Percentiles rank a stretch among this genome's conserved stretches.
These are phyloP conservation scores for Cladophialophora carrionii DNA, from an alignment of 2,329 filamentous ascomycete genomes.

Conservation along the genomic window DNA sequence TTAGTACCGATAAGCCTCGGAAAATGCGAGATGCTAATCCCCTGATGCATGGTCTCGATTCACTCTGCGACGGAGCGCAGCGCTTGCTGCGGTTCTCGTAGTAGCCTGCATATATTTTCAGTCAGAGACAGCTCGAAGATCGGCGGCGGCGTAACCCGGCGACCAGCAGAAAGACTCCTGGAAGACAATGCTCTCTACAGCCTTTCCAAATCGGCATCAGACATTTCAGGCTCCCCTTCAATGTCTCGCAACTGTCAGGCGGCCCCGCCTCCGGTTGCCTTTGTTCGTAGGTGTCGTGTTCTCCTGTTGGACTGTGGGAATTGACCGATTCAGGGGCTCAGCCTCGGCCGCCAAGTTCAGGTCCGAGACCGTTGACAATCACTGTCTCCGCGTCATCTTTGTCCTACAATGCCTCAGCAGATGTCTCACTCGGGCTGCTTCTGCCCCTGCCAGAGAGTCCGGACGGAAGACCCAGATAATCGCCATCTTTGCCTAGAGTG, in stretches of 20 bases:
- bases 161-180: background rate
- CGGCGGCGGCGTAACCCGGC: too few species aligned
- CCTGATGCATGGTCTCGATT: background rate
- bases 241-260: background rate
- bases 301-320: background rate
- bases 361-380: background rate
- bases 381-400: background rate
- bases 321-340: background rate
- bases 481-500: too few species aligned
- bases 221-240: background rate
- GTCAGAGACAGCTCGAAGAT: background rate
- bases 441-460: background rate
- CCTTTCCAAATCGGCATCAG: background rate
- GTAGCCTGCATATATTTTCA: background rate
- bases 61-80: background rate
- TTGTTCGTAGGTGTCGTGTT: background rate
- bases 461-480: background rate
- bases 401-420: background rate
- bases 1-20: background rate
- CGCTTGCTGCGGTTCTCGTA: background rate
- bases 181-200: background rate
- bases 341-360: background rate
- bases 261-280: background rate
- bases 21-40: too few species aligned
- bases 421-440: background rate